Conservation (phyloP, 2,329 filamentous ascomycete genomes). For the Scleromitrula shiraiana region DNA sequence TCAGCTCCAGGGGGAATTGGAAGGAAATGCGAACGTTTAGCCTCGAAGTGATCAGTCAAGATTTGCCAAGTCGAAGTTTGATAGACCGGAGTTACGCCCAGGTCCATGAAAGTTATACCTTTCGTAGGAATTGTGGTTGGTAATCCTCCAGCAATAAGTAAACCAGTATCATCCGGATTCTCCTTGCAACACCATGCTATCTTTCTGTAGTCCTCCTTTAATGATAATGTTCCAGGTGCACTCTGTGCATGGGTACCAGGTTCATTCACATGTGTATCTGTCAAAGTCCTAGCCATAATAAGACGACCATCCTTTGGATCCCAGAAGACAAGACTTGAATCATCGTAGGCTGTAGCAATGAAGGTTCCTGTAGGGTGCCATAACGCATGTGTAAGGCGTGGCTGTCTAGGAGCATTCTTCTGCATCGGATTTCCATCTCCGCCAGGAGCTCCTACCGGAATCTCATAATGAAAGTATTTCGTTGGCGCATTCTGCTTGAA, state of each 20-base stretch:
- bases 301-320: constrained; percentile 82
- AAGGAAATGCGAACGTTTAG: constrained; percentile 64
- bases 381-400: constrained; percentile 70
- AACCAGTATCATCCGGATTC: constrained; percentile 86
- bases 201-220: constrained; percentile 67
- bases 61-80: constrained; percentile 85
- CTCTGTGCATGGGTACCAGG: constrained; percentile 37
- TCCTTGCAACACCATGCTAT: constrained; percentile 91
- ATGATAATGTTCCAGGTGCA: constrained; percentile 42
- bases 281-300: constrained; percentile 73
- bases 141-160: constrained; percentile 79
- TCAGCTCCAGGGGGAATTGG: constrained; percentile 70
- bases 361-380: constrained; percentile 78
- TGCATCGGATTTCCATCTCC: constrained; percentile 53
- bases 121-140: constrained; percentile 58
- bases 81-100: constrained; percentile 84
- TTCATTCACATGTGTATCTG: constrained; percentile 65
- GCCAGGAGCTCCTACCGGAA: constrained; percentile 78
- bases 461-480: constrained; percentile 74
- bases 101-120: constrained; percentile 80
- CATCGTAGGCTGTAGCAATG: constrained; percentile 34
- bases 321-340: constrained; percentile 90
- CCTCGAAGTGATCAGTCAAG: constrained; percentile 69
- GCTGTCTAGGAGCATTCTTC: constrained; percentile 56
- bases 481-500: constrained; percentile 82